Conservation (phyloP, 352 stramenopile genomes). For the Phytophthora quininea region DNA sequence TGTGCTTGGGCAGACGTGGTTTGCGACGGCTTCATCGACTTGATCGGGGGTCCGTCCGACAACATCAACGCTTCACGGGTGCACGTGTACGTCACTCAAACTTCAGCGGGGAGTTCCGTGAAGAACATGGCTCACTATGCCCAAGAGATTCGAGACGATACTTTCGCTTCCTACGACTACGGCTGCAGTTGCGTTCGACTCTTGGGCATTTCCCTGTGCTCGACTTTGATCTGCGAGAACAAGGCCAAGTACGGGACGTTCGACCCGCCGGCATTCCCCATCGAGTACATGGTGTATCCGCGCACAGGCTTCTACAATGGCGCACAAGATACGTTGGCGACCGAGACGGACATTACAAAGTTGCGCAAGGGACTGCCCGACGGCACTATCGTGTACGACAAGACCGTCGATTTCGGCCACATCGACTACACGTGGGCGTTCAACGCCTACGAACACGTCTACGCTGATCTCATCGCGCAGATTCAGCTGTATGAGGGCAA, state of each 20-base stretch:
- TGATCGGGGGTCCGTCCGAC: conserved; percentile 43
- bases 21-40: conserved; percentile 52
- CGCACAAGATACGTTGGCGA: conserved; percentile 44
- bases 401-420: conserved; percentile 44
- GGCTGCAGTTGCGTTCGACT: conserved; percentile 38
- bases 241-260: conserved; percentile 47
- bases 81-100: conserved; percentile 56
- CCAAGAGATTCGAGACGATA: conserved; percentile 51
- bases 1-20: conserved; percentile 45
- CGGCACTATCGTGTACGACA: conserved; percentile 44
- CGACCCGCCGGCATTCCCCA: conserved; percentile 39
- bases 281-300: conserved; percentile 39
- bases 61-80: conserved; percentile 55
- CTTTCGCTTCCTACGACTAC: conserved; percentile 58
- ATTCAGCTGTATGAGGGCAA: conserved; percentile 47
- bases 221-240: conserved; percentile 44
- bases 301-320: conserved; percentile 47
- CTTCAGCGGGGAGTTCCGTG: conserved; percentile 46
- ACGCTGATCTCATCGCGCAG: conserved; percentile 44
- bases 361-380: conserved; percentile 35
- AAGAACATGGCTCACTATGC: conserved; percentile 62
- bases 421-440: conserved; percentile 55
- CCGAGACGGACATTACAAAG: conserved; percentile 39
- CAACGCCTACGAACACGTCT: conserved; percentile 42
- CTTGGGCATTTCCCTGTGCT: conserved; percentile 39